Evolutionary conservation across 2,329 filamentous ascomycete species (phyloP), one percentile per base, ranked within the genome.

Genomic region (Amphichorda felina): DNA sequence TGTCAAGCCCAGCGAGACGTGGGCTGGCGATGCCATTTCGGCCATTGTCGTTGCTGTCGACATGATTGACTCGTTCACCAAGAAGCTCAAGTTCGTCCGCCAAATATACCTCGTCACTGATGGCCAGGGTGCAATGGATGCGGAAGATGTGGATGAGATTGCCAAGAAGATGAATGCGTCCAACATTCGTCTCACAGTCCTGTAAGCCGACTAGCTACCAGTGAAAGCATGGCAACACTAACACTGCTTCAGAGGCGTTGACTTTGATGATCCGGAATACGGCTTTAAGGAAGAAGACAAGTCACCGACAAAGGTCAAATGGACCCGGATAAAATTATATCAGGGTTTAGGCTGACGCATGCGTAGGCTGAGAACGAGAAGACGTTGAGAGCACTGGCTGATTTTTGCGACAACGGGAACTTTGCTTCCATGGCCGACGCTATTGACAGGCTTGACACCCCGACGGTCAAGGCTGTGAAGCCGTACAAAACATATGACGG

Each of bases 211-310:
- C 10, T 6, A 10, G 21, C 6, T 24, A 24, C 10, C 21, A 24
- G 6, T 10, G 6, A n/a, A n/a, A n/a, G 9, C 17, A 13, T 16
- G n/a, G 5, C 28, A 8, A 8, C 5, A 18, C 37, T 38, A 27
- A 38, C 28, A n/a, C 15, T 4, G 9, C 30, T 25, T 8, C 11
- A 88, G 82, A 36, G 91, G 91, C 11, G 75, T 94, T 14, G 91
- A 98, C 54, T 96, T 98, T 56, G 87, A 98, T 51, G 87, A 95
- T 53, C 54, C 75, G 1, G 87, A 94, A 2, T 94, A 81, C 50
- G 88, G 88, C 29, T 83, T 85, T 52, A 94, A 94, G 55, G 89
- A 96, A 59, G 87, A 95, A 54, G 74, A 82, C 43, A 98, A 98
- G 53, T 62, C 79, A 14, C 44, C 54, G 1, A 53, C 57, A 35